These are phyloP conservation scores for Podospora pseudopauciseta DNA, from an alignment of 495 filamentous ascomycete genomes.

Conservation along the genomic window DNA sequence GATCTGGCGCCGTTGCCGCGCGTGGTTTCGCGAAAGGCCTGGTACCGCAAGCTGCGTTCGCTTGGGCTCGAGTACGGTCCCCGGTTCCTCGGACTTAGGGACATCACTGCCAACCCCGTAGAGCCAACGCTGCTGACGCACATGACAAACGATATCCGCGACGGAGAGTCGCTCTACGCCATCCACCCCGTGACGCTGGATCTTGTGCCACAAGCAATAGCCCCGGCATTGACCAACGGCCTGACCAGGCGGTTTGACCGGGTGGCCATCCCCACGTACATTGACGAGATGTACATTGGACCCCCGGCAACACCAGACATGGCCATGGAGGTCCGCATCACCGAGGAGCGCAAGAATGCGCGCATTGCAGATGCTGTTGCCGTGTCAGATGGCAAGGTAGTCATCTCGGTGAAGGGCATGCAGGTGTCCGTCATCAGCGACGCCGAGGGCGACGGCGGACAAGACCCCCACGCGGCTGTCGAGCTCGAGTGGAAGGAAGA, in stretches of 20 bases:
- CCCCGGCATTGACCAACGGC: neutral
- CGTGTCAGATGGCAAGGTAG: too few relatives aligned
- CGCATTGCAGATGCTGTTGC: too few relatives aligned
- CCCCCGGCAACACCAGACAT: too few relatives aligned
- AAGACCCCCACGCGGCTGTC: slow-evolving; percentile 31
- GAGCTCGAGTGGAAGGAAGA: slow-evolving; percentile 35
- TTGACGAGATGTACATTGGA: neutral
- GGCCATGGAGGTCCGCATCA: too few relatives aligned
- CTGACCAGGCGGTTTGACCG: neutral
- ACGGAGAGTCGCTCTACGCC: neutral
- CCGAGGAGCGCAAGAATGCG: too few relatives aligned
- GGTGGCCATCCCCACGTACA: neutral
- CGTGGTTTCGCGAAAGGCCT: neutral
- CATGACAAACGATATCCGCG: neutral
- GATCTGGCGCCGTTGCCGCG: neutral
- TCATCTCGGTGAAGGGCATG: too few relatives aligned
- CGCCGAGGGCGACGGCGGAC: too few relatives aligned
- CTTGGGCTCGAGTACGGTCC: neutral
- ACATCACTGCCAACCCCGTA: neutral
- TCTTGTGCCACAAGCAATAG: neutral
- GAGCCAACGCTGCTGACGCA: neutral
- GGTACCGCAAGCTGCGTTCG: neutral
- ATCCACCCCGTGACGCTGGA: neutral
- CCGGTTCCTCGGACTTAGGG: neutral
- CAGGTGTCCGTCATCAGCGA: too few relatives aligned